Percentiles rank a stretch among this genome's conserved stretches.
phyloP scores from a whole-genome alignment of 225 moss, liverwort and hornwort species.

The Takakia lepidozioides region DNA sequence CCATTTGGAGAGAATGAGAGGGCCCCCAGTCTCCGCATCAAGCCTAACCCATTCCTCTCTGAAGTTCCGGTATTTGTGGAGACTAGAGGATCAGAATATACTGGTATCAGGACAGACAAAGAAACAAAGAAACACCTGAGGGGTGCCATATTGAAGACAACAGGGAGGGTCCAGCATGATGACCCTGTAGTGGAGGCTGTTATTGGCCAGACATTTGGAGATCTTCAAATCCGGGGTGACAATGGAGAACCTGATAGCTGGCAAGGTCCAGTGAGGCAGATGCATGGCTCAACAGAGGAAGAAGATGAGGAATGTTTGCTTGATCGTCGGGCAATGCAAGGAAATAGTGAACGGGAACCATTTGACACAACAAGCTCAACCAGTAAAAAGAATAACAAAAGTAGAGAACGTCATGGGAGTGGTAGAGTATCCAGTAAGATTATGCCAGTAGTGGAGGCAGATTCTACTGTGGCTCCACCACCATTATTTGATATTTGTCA shows the following conservation, averaged over 20 bases:
- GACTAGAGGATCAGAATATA: slow-evolving; percentile 21
- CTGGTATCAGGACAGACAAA: slow-evolving; percentile 13
- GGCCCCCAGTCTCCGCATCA: slow-evolving; percentile 46
- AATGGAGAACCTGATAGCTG: slow-evolving; percentile 27
- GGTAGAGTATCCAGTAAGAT: slow-evolving; percentile 1
- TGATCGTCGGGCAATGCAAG: slow-evolving; percentile 27
- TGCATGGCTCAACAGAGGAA: slow-evolving; percentile 14
- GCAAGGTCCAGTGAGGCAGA: slow-evolving; percentile 49
- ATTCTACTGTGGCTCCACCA: slow-evolving; percentile 4
- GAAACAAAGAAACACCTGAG: slow-evolving; percentile 42
- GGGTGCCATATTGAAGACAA: slow-evolving; percentile 48
- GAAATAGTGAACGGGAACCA: too few relatives aligned
- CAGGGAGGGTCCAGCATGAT: slow-evolving; percentile 81
- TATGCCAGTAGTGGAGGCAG: slow-evolving; percentile 10
- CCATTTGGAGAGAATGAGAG: slow-evolving; percentile 25
- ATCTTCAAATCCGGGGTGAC: slow-evolving; percentile 30
- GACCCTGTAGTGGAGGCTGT: slow-evolving; percentile 81
- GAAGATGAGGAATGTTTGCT: slow-evolving; percentile 37
- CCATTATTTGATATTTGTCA: slow-evolving; percentile 66
- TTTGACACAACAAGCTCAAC: too few relatives aligned
- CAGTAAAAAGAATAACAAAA: slow-evolving; percentile 17
- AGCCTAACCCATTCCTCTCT: slow-evolving; percentile 61
- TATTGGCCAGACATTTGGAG: slow-evolving; percentile 53
- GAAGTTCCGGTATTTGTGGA: slow-evolving; percentile 55
- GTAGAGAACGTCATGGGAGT: slow-evolving; percentile 9